Base-by-base conservation (phyloP, 352 stramenopile species). In the Phytophthora constricta region DNA sequence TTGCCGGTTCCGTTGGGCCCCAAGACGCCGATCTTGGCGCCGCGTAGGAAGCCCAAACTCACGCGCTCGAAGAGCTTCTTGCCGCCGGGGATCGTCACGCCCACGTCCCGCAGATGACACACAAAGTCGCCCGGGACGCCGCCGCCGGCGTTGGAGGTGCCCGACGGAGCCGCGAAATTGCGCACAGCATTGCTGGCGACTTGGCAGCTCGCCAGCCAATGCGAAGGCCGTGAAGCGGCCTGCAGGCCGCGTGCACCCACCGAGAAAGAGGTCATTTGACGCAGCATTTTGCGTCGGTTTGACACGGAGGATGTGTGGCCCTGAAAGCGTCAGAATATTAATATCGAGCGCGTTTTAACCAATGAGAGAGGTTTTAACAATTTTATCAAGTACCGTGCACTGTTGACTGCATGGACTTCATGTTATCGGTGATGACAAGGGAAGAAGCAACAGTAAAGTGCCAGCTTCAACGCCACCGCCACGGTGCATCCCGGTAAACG, bases 11-110 rank as follows among this genome's bases (percentile, higher is more conserved):
- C 97, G 72, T 99, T 99, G 4, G 96, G 69, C 14, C 97, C 96
- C 0, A 99, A 81, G 11, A 99, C 82, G 14, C 96, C 97, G 50
- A 99, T 97, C 58, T 98, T 97, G 62, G 91, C 97, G 76, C 98
- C 96, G 45, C 83, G 86, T 39, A 94, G 57, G 58, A 96, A 94
- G 33, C 82, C 85, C 20, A 96, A 66, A 58, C 82, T 92, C 54
- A 94, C 75, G 52, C 76, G 79, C 55, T 91, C 84, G 54, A 96
- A 96, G 25, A 96, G 83, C 72, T 92, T 94, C 69, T 94, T 94
- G 65, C 86, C 86, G 42, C 87, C 87, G 0, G 79, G 71, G 64
- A 95, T 93, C 17, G 77, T 89, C 77, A 95, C 72, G 47, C 87
- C 84, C 2, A 93, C 85, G 65, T 88, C 84, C 19, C 72, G 70